These are phyloP conservation scores for Elsinoe fawcettii DNA, from an alignment of 2,329 filamentous ascomycete genomes.

Conservation along the genomic window DNA sequence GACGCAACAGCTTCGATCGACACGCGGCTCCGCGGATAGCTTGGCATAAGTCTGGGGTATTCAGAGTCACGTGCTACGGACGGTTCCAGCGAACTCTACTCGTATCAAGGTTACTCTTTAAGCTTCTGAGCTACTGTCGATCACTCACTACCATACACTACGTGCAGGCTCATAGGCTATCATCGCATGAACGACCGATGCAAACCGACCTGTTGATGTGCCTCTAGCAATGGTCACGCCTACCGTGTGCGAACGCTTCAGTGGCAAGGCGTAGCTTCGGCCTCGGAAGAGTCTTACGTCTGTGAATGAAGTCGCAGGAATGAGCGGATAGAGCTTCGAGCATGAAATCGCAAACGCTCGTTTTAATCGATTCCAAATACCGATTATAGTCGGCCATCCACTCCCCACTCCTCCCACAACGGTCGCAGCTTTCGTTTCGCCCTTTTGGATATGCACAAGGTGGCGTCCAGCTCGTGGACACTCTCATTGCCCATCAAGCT, in stretches of 20 bases:
- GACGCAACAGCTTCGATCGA: constrained; percentile 9
- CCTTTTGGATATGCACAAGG: constrained; percentile 64
- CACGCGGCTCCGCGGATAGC: constrained; percentile 7
- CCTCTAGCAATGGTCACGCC: no score
- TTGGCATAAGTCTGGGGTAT: not conserved
- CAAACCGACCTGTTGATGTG: no score
- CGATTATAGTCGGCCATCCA: not conserved
- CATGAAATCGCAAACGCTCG: not conserved
- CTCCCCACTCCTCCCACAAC: constrained; percentile 24
- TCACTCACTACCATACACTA: no score
- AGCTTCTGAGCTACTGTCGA: no score
- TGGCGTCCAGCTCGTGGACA: constrained; percentile 64
- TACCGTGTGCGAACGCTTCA: no score
- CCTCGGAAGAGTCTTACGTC: not conserved
- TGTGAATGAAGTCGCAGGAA: not conserved
- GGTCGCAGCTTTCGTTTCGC: constrained; percentile 28
- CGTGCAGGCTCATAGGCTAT: no score
- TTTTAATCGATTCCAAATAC: not conserved
- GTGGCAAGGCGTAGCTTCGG: no score
- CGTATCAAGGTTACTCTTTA: no score
- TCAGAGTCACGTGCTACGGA: not conserved
- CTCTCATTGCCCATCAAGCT: constrained; percentile 56
- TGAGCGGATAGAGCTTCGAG: not conserved
- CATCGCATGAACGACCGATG: no score
- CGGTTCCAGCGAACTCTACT: not conserved